These are phyloP conservation scores for Phyllosticta citriasiana DNA, from an alignment of 2,329 filamentous ascomycete genomes.

Conservation along the genomic window DNA sequence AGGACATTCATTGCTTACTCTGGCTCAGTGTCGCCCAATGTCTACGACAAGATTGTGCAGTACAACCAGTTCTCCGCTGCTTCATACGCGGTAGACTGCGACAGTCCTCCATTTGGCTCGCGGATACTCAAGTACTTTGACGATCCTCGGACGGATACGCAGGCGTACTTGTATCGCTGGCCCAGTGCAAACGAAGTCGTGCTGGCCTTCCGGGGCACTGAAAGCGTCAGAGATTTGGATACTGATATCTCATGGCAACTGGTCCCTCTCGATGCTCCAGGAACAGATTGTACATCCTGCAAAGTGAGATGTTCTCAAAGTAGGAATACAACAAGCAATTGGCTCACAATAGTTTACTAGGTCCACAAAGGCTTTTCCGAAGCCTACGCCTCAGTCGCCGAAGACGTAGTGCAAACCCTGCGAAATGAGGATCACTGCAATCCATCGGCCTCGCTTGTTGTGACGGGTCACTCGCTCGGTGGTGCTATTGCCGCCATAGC, in stretches of 20 bases:
- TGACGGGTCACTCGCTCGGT: slow-evolving; percentile 7
- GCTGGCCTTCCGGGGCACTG: slow-evolving; percentile 4
- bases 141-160: slow-evolving; percentile 1
- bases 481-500: slow-evolving; percentile 3
- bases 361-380: slow-evolving; percentile 4
- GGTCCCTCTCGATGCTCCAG: neutral
- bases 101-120: slow-evolving; percentile 1
- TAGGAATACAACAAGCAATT: neutral
- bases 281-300: neutral
- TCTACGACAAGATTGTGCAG: neutral
- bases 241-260: slow-evolving; percentile 3
- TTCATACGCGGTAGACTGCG: slow-evolving; percentile 4
- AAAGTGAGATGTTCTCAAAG: neutral
- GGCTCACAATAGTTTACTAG: neutral
- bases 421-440: neutral
- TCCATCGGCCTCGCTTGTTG: neutral
- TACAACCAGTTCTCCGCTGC: slow-evolving; percentile 5
- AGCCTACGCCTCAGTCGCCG: slow-evolving; percentile 3
- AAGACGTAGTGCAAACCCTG: neutral
- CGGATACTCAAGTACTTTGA: neutral
- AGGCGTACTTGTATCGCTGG: slow-evolving; percentile 1
- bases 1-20: neutral
- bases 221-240: slow-evolving; percentile 1
- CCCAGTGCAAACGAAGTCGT: neutral
- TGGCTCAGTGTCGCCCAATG: neutral